A percentile compares a stretch with the other conserved stretches of the same genome.
Evolutionary conservation across 2,329 filamentous ascomycete species (phyloP).

Genomic region (Nectriaceae sp.): DNA sequence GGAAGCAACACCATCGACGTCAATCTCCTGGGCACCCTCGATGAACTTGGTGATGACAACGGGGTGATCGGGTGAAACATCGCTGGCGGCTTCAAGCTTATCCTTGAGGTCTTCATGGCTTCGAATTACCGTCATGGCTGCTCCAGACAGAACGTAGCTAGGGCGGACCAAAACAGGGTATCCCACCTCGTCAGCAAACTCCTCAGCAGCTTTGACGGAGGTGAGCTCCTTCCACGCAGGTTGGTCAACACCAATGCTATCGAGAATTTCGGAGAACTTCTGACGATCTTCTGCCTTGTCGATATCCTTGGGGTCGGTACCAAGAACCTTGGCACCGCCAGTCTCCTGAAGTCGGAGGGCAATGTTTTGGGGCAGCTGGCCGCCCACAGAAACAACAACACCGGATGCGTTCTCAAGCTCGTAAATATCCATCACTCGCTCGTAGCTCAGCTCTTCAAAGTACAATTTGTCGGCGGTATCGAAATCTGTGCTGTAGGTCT

Average conservation of each 20-base stretch:
- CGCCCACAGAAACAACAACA: slow-evolving; percentile 93
- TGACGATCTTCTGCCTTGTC: slow-evolving; percentile 98
- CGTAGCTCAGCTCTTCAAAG: slow-evolving; percentile 95
- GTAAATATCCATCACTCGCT: slow-evolving; percentile 98
- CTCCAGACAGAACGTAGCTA: slow-evolving; percentile 93
- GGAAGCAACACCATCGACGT: slow-evolving; percentile 90
- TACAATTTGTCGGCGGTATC: slow-evolving; percentile 90
- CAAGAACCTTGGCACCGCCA: slow-evolving; percentile 86
- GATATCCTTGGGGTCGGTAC: slow-evolving; percentile 90
- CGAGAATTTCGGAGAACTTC: slow-evolving; percentile 96
- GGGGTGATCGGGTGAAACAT: slow-evolving; percentile 92
- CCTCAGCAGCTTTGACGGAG: slow-evolving; percentile 82
- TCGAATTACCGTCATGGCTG: slow-evolving; percentile 96
- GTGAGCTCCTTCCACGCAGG: slow-evolving; percentile 97
- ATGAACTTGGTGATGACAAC: slow-evolving; percentile 99
- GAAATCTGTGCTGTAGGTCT: slow-evolving; percentile 82
- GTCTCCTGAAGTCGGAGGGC: slow-evolving; percentile 90
- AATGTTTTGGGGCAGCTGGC: slow-evolving; percentile 96
- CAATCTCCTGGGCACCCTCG: slow-evolving; percentile 93
- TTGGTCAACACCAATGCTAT: slow-evolving; percentile 95
- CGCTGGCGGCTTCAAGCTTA: slow-evolving; percentile 87
- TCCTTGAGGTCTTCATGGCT: slow-evolving; percentile 88
- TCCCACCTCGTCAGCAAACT: slow-evolving; percentile 80
- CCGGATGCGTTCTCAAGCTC: slow-evolving; percentile 84
- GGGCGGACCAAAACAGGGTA: slow-evolving; percentile 96